A percentile compares a stretch with the other conserved stretches of the same genome.
phyloP scores from a whole-genome alignment of 176 grass and related monocot genomes.

The Oropetium thomaeum region DNA sequence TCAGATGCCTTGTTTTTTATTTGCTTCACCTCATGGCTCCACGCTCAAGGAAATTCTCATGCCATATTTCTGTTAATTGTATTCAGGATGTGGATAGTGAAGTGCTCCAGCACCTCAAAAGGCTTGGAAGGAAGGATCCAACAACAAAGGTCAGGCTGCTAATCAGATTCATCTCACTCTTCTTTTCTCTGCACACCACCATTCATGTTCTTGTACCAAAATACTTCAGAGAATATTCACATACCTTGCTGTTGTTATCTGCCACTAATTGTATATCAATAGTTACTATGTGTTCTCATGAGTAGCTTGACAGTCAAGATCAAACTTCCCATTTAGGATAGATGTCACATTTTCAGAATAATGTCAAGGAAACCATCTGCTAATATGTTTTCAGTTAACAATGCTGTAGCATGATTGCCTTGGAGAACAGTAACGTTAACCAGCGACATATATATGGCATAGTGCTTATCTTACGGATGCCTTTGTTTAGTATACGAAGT shows the following conservation, averaged over 20 bases:
- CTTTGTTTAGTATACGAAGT: no score
- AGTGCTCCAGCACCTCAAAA: constrained; percentile 72
- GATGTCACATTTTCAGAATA: no score
- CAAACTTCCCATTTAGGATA: no score
- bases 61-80: constrained; percentile 4
- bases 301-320: no score
- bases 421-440: no score
- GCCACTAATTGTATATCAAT: not conserved
- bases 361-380: no score
- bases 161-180: not conserved
- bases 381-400: no score
- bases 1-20: not conserved
- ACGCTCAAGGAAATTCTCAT: not conserved
- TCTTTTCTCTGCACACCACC: not conserved
- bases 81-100: constrained; percentile 75
- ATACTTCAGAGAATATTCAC: not conserved
- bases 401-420: not conserved
- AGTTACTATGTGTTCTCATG: no score
- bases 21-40: not conserved
- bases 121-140: constrained; percentile 84
- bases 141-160: constrained; percentile 73
- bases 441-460: not conserved
- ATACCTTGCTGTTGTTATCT: not conserved
- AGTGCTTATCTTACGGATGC: no score
- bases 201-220: not conserved